Base-by-base conservation (phyloP, 2,329 filamentous ascomycete genomes). In the Tolypocladium sp. region DNA sequence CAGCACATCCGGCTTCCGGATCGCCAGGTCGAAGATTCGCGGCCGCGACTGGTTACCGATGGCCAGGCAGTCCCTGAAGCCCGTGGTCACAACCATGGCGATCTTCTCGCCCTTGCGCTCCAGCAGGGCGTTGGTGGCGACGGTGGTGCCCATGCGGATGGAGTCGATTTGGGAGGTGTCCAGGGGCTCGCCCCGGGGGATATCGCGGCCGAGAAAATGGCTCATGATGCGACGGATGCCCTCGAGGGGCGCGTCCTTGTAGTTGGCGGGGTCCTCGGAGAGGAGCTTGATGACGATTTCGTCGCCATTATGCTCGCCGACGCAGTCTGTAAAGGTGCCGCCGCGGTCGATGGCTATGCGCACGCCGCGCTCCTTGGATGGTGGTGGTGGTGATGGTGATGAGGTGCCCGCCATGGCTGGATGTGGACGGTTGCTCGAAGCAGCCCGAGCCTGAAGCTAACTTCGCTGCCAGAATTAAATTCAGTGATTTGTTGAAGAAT, bases 131-230 rank as follows among this genome's bases (percentile, higher is more conserved):
- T 91, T 91, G 0, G 88, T 91, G 1, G 88, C 88, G 2, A 91
- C 88, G 0, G 88, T 91, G 0, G 89, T 91, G n/a, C 89, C 88
- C 87, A 91, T 91, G 27, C 88, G 84, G 66, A 91, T 90, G 59
- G 84, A 88, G 68, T 89, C 85, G 42, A 77, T 70, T 13, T 70
- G 66, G 0, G 68, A 69, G 1, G 74, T 68, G 13, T 76, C 71
- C 13, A 77, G 57, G 8, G 70, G 58, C 1, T 69, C 65, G 1
- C 71, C 73, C 6, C 72, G 66, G 0, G 74, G 71, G 20, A 76
- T 65, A 2, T 68, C 61, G 7, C 65, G 66, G 4, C 68, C 67
- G 1, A 70, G 69, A 7, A 70, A 72, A 20, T 67, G 64, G 64
- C 71, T 73, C 13, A 76, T 63, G 30, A 77, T 73, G 37, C 72